Evolutionary conservation across 164 flowering plant species (phyloP).

Genomic region (Vitis amurensis): DNA sequence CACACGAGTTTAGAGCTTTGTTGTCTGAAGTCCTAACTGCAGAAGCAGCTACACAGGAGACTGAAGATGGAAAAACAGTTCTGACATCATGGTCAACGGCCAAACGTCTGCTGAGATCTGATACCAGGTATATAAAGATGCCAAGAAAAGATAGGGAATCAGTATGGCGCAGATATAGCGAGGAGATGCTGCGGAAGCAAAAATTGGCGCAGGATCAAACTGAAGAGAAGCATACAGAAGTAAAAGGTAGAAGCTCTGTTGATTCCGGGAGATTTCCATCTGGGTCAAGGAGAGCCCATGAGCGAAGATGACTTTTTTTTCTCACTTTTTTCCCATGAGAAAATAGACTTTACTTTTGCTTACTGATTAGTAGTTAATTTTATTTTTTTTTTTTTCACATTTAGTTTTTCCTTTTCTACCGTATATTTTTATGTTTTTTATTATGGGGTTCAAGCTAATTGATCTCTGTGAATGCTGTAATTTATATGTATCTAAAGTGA

Average conservation of each 20-base stretch:
- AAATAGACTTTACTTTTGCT: neutral
- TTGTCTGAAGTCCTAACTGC: constrained; percentile 69
- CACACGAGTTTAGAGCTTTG: constrained; percentile 61
- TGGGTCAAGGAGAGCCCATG: constrained; percentile 44
- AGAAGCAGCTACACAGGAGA: constrained; percentile 60
- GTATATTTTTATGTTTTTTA: no score
- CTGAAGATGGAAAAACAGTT: constrained; percentile 80
- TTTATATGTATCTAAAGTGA: no score
- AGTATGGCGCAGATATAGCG: constrained; percentile 79
- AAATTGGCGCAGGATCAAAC: constrained; percentile 39
- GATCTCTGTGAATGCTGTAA: no score
- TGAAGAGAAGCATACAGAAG: constrained; percentile 46
- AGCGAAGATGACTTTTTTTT: constrained; percentile 33
- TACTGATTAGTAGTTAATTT: neutral
- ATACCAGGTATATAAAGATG: constrained; percentile 74
- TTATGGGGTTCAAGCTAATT: no score
- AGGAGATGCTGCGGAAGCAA: constrained; percentile 62
- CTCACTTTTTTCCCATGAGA: no score
- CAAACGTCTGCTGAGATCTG: constrained; percentile 65
- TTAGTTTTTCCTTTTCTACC: no score
- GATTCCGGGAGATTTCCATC: constrained; percentile 36
- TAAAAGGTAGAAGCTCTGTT: constrained; percentile 36
- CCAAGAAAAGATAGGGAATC: constrained; percentile 87
- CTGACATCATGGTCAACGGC: constrained; percentile 93
- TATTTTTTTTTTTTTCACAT: neutral